phyloP scores from a whole-genome alignment of 2,329 filamentous ascomycete genomes.

The Aotearoamyces nothofagi region DNA sequence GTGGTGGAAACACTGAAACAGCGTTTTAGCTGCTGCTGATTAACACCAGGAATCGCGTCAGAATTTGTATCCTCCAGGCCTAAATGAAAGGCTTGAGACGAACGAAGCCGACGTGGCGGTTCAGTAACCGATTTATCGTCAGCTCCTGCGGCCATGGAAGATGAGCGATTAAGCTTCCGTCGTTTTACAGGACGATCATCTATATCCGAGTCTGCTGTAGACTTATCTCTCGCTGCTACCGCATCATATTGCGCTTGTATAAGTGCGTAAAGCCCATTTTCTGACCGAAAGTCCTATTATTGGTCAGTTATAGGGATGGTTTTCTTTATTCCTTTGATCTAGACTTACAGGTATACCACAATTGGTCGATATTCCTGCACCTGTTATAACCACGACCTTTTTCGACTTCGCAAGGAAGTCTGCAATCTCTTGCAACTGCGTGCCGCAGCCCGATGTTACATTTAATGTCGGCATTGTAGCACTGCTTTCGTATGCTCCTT shows the following conservation, averaged over 20 bases:
- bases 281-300: slow-evolving; percentile 52
- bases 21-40: too few relatives aligned
- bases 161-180: slow-evolving; percentile 9
- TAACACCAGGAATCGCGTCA: too few relatives aligned
- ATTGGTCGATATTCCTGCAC: slow-evolving; percentile 62
- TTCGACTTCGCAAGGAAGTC: slow-evolving; percentile 46
- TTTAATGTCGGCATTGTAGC: slow-evolving; percentile 19
- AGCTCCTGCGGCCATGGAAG: slow-evolving; percentile 12
- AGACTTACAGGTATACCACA: slow-evolving; percentile 54
- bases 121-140: slow-evolving; percentile 10
- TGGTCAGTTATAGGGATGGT: slow-evolving; percentile 7
- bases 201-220: slow-evolving; percentile 18
- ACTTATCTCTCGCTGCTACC: slow-evolving; percentile 28
- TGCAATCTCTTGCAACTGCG: slow-evolving; percentile 45
- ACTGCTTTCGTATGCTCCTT: too few relatives aligned
- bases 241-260: slow-evolving; percentile 52
- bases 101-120: too few relatives aligned
- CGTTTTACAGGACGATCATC: slow-evolving; percentile 20
- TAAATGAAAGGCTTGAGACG: too few relatives aligned
- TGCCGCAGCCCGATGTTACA: slow-evolving; percentile 11
- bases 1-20: too few relatives aligned
- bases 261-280: slow-evolving; percentile 57
- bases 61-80: too few relatives aligned
- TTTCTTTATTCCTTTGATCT: neutral
- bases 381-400: slow-evolving; percentile 58